These are phyloP conservation scores for Globomyces sp. DNA, from an alignment of 371 early-diverging fungal species.

Conservation along the genomic window DNA sequence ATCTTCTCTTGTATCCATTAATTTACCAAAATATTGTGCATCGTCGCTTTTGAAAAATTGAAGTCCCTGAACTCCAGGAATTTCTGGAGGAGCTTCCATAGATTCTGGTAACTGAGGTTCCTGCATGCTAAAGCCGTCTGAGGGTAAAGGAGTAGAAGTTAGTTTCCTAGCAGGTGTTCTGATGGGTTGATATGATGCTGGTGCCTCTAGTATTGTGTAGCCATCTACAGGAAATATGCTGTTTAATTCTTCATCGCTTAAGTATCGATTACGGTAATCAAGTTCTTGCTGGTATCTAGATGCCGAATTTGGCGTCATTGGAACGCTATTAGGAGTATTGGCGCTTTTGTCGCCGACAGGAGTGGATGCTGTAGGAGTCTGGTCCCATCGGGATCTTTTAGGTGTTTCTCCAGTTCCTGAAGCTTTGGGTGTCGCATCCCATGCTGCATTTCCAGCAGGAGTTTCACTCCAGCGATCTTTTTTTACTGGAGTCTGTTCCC, in stretches of 20 bases:
- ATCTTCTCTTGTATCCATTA: constrained; percentile 82
- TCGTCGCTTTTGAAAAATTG: constrained; percentile 96
- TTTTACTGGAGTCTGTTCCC: constrained; percentile 43
- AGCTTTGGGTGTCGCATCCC: constrained; percentile 47
- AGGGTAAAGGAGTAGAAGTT: constrained; percentile 83
- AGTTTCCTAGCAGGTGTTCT: constrained; percentile 95
- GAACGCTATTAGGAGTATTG: constrained; percentile 76
- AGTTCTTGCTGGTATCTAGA: constrained; percentile 48
- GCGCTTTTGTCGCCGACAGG: constrained; percentile 45
- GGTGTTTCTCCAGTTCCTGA: constrained; percentile 20
- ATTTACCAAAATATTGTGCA: constrained; percentile 93
- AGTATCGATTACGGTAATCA: constrained; percentile 79
- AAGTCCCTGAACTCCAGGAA: constrained; percentile 87
- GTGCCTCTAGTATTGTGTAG: constrained; percentile 89
- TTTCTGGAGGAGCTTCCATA: constrained; percentile 70
- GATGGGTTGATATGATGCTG: constrained; percentile 86
- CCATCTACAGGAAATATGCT: constrained; percentile 89
- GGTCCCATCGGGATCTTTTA: constrained; percentile 46
- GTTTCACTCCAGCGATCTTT: constrained; percentile 65
- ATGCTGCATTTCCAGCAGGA: constrained; percentile 46
- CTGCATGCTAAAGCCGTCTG: constrained; percentile 81
- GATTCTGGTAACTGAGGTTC: constrained; percentile 55
- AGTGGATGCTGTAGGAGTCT: constrained; percentile 70
- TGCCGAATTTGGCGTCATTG: not conserved
- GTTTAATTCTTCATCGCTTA: constrained; percentile 90